phyloP scores from a whole-genome alignment of 257 asterid genomes.

The Cruciata laevipes region DNA sequence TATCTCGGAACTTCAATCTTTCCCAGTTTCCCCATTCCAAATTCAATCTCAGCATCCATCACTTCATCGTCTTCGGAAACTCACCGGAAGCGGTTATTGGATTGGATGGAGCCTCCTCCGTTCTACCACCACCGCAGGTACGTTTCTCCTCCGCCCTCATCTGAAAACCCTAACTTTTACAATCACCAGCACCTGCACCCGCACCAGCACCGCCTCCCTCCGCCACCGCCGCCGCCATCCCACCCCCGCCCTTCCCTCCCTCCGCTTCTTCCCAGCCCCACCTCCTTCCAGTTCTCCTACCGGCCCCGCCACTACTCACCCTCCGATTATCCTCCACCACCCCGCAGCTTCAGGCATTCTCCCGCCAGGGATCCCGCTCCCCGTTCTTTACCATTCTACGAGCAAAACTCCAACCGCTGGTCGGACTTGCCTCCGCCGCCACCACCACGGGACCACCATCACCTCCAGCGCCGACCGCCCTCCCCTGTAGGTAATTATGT shows the following conservation, averaged over 20 bases:
- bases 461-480: constrained; percentile 7
- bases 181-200: constrained; percentile 20
- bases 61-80: neutral
- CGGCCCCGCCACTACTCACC: constrained; percentile 20
- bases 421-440: constrained; percentile 8
- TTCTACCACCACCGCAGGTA: constrained; percentile 45
- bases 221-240: constrained; percentile 19
- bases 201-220: constrained; percentile 22
- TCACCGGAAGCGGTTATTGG: neutral
- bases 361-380: constrained; percentile 21
- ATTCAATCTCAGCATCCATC: neutral
- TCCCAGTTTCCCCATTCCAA: neutral
- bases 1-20: neutral
- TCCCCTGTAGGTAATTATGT: constrained; percentile 10
- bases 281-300: constrained; percentile 26
- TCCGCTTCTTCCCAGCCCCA: constrained; percentile 17
- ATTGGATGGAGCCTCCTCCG: constrained; percentile 23
- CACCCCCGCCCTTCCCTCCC: constrained; percentile 27
- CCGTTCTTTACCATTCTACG: neutral
- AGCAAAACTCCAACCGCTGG: constrained; percentile 10
- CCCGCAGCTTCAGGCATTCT: constrained; percentile 22
- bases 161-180: constrained; percentile 20
- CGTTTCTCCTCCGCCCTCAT: constrained; percentile 20
- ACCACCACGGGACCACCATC: neutral
- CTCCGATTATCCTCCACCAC: constrained; percentile 37